Evolutionary conservation across 177 flowering plant species (phyloP), one percentile per base, ranked within the genome.

Genomic region (Vitis hybrid): DNA sequence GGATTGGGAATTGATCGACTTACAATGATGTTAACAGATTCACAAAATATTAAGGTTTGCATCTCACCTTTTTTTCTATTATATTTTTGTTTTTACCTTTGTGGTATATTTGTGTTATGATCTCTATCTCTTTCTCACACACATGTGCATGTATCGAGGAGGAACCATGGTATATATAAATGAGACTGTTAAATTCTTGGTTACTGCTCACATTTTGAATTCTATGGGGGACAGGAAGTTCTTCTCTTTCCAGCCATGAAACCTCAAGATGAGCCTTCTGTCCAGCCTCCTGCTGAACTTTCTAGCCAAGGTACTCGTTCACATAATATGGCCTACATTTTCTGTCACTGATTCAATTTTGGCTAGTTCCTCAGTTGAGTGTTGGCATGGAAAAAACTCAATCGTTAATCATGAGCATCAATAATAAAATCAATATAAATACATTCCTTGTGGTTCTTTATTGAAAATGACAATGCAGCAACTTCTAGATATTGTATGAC

Each of bases 1-100:
- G 99, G 99, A 62, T 60, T 95, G 83, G 99, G 98, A 15, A 84
- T 95, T 70, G 99, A 95, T 78, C 81, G 99, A 56, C 75, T 95
- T 14, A 62, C 97, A 15, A 95, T 95, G 99, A 31, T 95, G 69
- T 72, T 95, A 12, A 95, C 98, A 2, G 98, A 95, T 79, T 95
- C 99, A 58, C 97, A 88, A 72, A 95, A 95, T 74, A 93, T 95
- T 39, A 95, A 95, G 98, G 99, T 94, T 39, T 18, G 67, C 52
- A 18, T 64, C 56, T 64, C 51, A 53, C 19, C 55, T 66, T 51
- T 52, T 10, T 10, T 11, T 60, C 22, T 59, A 2, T 9, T 29
- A 12, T 4, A 14, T 58, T 39, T 67, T 45, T 60, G 7, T 19
- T 1, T 2, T 33, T 8, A 26, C 22, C 29, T 26, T 8, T 33